phyloP scores from a whole-genome alignment of 2,329 filamentous ascomycete species.

The Akanthomyces uredinophilus region DNA sequence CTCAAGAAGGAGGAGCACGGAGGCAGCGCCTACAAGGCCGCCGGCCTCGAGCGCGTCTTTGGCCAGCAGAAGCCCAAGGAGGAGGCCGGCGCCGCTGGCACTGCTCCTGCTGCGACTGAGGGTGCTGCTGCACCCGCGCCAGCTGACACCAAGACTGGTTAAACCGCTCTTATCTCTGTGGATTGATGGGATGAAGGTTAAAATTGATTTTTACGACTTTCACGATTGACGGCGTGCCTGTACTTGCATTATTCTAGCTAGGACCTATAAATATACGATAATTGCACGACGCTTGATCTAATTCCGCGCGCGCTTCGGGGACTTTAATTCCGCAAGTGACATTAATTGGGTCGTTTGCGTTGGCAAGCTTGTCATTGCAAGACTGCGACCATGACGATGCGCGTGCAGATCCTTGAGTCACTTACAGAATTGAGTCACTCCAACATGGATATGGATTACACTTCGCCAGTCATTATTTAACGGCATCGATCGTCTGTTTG shows the following conservation, averaged over 20 bases:
- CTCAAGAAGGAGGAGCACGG: slow-evolving; percentile 68
- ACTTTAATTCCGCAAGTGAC: too few species aligned
- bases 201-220: slow-evolving; percentile 3
- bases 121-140: background rate
- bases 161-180: background rate
- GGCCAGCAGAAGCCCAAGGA: slow-evolving; percentile 48
- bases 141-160: slow-evolving; percentile 16
- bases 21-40: slow-evolving; percentile 54
- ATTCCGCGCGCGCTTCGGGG: too few species aligned
- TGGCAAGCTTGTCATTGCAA: too few species aligned
- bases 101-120: slow-evolving; percentile 9
- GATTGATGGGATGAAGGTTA: background rate
- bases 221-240: background rate
- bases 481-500: too few species aligned
- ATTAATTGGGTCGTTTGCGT: too few species aligned
- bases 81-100: slow-evolving; percentile 24
- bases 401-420: too few species aligned
- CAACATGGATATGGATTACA: too few species aligned
- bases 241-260: background rate
- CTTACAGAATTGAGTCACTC: too few species aligned
- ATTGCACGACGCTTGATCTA: background rate
- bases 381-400: too few species aligned
- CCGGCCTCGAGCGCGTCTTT: slow-evolving; percentile 53
- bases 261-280: background rate
- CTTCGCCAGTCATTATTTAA: too few species aligned